Evolutionary conservation across 108 stramenopile species (phyloP), one percentile per base, ranked within the genome.

Genomic region (Mediolabrus comicus): DNA sequence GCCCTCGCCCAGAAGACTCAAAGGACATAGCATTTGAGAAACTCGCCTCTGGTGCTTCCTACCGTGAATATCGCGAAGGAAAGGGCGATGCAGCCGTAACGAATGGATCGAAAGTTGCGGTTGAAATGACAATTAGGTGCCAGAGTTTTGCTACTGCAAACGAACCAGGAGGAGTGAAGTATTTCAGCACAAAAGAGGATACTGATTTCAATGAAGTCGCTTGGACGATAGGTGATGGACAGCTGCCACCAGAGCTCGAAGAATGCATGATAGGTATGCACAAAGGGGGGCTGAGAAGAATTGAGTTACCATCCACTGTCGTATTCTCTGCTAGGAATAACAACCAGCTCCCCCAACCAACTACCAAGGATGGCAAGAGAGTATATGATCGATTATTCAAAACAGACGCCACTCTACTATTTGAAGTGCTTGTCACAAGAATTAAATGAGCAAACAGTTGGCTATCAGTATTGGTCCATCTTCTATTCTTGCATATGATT

Each of bases 71-170:
- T 57, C 76, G 87, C 17, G 84, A 87, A 62, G 86, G 89, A 27
- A 86, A 81, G 41, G 87, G 87, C 30, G 84, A 78, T 35, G 65
- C 70, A 24, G 68, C 62, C 0, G 70, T 91, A 9, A 61, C 75
- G 31, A 35, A 59, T 7, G 90, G 90, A 9, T 84, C 83, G 41
- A 88, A 84, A 65, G 83, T 91, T 22, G 90, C 82, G 3, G 87
- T 83, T 10, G 90, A 91, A 70, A 88, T 91, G 87, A 85, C 87
- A 2, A 85, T 91, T 59, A 82, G 90, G 53, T 87, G 86, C 69
- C 80, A 82, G 46, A 79, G 77, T 26, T 90, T 90, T 67, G 77
- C 85, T 0, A 90, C 89, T 14, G 73, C 67, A 19, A 83, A 87
- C 52, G 89, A 90, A 58, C 89, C 89, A 5, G 89, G 89, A 5